Evolutionary conservation across 2,329 filamentous ascomycete genomes (phyloP), one percentile per base, ranked within the genome.

Genomic region (Cadophora malorum): DNA sequence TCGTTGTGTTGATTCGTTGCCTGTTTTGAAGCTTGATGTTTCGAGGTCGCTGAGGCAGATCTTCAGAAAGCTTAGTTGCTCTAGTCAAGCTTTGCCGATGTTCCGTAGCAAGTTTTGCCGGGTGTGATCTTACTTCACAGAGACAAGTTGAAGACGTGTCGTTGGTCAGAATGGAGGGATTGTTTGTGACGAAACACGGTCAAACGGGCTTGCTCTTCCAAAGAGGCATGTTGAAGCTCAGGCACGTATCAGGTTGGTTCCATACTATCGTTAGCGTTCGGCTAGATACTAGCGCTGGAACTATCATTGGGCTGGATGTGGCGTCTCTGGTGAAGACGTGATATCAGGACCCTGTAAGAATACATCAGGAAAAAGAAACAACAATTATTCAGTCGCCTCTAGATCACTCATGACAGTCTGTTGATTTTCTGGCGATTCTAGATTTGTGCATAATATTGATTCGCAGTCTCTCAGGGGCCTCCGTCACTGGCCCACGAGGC

Each of bases 31-130:
- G 61, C 21, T 49, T 23, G 58, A 55, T 25, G 58, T 41, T 55
- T 63, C 49, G 31, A 47, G 52, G 21, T 16, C 3, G n/a, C 35
- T 60, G 28, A 28, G 61, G 16, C 61, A 41, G 35, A 41, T n/a
- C 31, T 45, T 28, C 63, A 33, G 21, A 65, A 67, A 63, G 68
- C 65, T 67, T 67, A 65, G 52, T 58, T 28, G n/a, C 55, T 35
- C 63, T 21, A 38, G 56, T 63, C 67, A 69, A 66, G 66, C 65
- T 63, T 68, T 66, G 67, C 63, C 52, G 67, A 60, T 64, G 23
- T 65, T 60, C n/a, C 21, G 41, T 19, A 63, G 63, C 31, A 67
- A 47, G 55, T 64, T 16, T 62, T 67, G 31, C 61, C 61, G 60
- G 61, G 9, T 19, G 38, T n/a, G 53, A 67, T 64, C 56, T 45